Conservation (phyloP, 441 rosid genomes). For the Populus hybrid region DNA sequence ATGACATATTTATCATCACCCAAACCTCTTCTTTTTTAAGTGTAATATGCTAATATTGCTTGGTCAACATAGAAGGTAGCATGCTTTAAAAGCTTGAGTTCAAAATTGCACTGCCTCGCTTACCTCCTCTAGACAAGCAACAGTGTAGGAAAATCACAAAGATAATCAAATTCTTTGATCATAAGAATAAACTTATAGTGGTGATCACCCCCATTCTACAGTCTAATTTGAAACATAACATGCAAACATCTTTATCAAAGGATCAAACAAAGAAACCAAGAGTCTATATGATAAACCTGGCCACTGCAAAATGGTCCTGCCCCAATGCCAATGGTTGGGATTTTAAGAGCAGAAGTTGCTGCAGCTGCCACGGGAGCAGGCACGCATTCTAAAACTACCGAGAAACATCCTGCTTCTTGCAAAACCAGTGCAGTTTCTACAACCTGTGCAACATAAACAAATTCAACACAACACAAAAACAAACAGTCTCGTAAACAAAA, state of each 20-base stretch:
- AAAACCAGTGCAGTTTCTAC: conserved; percentile 86
- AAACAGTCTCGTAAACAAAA: background rate
- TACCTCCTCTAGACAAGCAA: background rate
- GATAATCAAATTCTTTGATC: background rate
- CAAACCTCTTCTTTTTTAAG: background rate
- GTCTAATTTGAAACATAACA: background rate
- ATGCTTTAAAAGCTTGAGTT: background rate
- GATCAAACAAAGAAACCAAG: background rate
- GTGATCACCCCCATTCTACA: background rate
- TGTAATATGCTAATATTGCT: background rate
- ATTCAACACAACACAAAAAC: conserved; percentile 10
- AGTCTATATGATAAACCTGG: conserved; percentile 43
- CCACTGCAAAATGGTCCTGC: conserved; percentile 95
- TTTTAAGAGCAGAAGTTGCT: conserved; percentile 70
- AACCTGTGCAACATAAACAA: conserved; percentile 43
- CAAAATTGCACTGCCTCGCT: background rate
- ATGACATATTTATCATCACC: background rate
- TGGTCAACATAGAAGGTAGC: background rate
- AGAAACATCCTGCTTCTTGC: conserved; percentile 88
- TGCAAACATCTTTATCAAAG: background rate
- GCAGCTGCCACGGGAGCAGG: conserved; percentile 93
- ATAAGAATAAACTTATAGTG: background rate
- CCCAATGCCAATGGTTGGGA: conserved; percentile 91
- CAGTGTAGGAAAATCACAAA: background rate
- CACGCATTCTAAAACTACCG: conserved; percentile 85